phyloP scores from a whole-genome alignment of 441 rosid genomes.

The Corymbia calophylla region DNA sequence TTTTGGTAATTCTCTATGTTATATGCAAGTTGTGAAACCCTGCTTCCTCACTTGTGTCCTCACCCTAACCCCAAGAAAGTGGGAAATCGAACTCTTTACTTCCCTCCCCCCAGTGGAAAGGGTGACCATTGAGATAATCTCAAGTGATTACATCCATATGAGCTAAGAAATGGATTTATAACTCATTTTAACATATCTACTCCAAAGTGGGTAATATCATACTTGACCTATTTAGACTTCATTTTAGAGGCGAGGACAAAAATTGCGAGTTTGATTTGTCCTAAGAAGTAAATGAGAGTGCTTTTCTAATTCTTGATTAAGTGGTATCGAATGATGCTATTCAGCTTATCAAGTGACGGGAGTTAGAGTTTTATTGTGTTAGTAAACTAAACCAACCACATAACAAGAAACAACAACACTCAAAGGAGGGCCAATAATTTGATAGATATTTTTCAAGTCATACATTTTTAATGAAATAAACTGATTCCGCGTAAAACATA shows the following conservation, averaged over 20 bases:
- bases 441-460: not conserved
- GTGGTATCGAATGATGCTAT: not conserved
- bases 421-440: not conserved
- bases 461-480: not conserved
- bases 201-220: not conserved
- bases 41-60: too few species aligned
- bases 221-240: not conserved
- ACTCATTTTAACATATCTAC: not conserved
- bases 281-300: not conserved
- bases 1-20: too few species aligned
- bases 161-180: too few species aligned
- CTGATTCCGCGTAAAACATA: not conserved
- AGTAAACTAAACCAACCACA: not conserved
- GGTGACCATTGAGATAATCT: too few species aligned
- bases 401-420: not conserved
- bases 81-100: too few species aligned
- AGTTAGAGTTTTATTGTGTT: not conserved
- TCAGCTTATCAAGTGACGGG: not conserved
- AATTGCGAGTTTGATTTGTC: not conserved
- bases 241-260: not conserved
- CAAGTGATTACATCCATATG: too few species aligned
- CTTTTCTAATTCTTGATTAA: not conserved
- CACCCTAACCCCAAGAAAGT: too few species aligned
- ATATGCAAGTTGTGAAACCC: too few species aligned
- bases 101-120: too few species aligned